phyloP scores from a whole-genome alignment of 1,139 yeast species.

The Yamadazyma spencermartinsiae region DNA sequence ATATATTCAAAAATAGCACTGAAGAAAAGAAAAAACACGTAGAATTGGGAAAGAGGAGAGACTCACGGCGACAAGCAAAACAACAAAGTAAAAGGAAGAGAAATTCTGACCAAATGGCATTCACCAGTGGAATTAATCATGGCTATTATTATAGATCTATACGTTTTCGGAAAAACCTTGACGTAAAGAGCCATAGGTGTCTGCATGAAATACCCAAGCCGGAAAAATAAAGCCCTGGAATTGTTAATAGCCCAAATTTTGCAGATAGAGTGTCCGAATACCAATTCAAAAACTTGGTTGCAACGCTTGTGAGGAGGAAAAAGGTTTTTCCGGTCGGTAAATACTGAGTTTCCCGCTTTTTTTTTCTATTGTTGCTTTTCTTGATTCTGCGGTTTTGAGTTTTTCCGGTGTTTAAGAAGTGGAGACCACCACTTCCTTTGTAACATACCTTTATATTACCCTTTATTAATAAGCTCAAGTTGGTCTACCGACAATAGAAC shows the following conservation, averaged over 20 bases:
- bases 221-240: neutral
- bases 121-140: neutral
- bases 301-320: neutral
- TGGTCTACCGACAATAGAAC: too few relatives aligned
- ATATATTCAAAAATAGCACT: neutral
- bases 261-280: too few relatives aligned
- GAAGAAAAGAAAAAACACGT: neutral
- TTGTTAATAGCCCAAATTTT: too few relatives aligned
- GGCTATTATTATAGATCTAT: neutral
- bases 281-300: too few relatives aligned
- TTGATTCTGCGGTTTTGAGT: neutral
- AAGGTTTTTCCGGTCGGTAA: conserved; percentile 2
- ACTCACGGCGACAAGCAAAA: neutral
- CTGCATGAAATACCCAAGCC: neutral
- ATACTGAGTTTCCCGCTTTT: too few relatives aligned
- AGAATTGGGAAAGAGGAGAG: too few relatives aligned
- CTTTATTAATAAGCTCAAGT: too few relatives aligned
- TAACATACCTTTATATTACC: neutral
- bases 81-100: neutral
- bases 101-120: neutral
- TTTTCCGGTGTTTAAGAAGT: conserved; percentile 1
- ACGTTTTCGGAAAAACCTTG: conserved; percentile 2
- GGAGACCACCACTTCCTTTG: neutral
- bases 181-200: neutral
- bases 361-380: neutral